phyloP scores from a whole-genome alignment of 495 filamentous ascomycete genomes.

The Aspergillus wentii region DNA sequence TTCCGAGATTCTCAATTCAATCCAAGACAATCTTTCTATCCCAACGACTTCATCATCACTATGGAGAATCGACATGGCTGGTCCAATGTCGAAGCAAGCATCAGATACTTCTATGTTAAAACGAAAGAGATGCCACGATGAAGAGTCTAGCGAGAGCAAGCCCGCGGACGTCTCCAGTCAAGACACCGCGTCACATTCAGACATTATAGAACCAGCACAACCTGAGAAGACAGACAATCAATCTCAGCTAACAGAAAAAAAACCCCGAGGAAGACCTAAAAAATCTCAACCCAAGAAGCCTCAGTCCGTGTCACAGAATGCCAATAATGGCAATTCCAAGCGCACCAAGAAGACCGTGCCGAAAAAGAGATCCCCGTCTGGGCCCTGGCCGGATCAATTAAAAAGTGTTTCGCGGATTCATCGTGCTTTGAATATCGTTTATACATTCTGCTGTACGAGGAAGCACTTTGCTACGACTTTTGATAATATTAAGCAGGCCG shows the following conservation, averaged over 20 bases:
- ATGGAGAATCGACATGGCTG: conserved; percentile 28
- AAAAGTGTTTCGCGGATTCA: conserved; percentile 70
- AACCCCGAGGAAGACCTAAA: not conserved
- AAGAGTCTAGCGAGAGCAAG: not conserved
- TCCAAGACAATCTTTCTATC: not conserved
- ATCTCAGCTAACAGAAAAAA: no score
- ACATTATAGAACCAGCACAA: not conserved
- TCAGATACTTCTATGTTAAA: conserved; percentile 4
- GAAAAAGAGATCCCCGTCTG: conserved; percentile 24
- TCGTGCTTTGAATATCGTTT: conserved; percentile 83
- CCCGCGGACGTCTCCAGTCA: not conserved
- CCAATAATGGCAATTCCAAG: not conserved
- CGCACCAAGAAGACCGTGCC: not conserved
- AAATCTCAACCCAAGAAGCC: no score
- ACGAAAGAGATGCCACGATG: conserved; percentile 16
- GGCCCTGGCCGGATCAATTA: conserved; percentile 73
- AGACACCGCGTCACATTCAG: not conserved
- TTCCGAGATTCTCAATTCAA: not conserved
- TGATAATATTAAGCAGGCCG: conserved; percentile 76
- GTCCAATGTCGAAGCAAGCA: conserved; percentile 2
- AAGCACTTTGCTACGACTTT: conserved; percentile 91
- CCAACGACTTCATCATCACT: conserved; percentile 3
- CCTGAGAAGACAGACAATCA: no score
- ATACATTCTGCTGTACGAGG: conserved; percentile 89
- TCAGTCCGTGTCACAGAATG: no score